Evolutionary conservation across 352 stramenopile species (phyloP).

Genomic region (Phytophthora pseudosyringae): DNA sequence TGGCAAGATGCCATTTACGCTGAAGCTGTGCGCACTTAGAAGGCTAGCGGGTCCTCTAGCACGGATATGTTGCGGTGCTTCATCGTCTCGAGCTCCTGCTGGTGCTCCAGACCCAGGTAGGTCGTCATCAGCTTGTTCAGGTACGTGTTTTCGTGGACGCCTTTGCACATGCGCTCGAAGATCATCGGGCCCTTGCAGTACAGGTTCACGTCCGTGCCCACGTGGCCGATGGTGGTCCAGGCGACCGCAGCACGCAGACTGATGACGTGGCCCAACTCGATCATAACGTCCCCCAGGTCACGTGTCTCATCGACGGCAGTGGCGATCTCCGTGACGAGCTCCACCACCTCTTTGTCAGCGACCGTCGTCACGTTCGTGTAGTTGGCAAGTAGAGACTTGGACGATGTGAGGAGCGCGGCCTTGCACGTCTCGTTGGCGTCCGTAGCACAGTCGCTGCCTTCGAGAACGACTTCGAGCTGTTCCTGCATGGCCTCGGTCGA

Average conservation of each 20-base stretch:
- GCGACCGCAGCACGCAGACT: conserved; percentile 50
- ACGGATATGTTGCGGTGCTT: conserved; percentile 52
- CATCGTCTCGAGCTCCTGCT: conserved; percentile 63
- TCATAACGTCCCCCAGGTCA: conserved; percentile 54
- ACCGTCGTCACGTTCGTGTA: conserved; percentile 54
- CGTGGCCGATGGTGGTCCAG: conserved; percentile 74
- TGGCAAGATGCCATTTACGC: conserved; percentile 51
- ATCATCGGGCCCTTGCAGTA: conserved; percentile 71
- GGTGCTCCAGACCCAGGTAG: conserved; percentile 67
- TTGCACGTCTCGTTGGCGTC: conserved; percentile 57
- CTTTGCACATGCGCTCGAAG: conserved; percentile 70
- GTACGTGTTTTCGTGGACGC: conserved; percentile 72
- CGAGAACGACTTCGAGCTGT: conserved; percentile 44
- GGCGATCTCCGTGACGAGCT: conserved; percentile 10
- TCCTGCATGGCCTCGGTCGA: conserved; percentile 65
- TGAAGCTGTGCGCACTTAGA: conserved; percentile 24
- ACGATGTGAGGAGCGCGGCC: conserved; percentile 38
- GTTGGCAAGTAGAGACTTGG: conserved; percentile 51
- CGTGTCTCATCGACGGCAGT: conserved; percentile 46
- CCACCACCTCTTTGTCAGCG: conserved; percentile 10
- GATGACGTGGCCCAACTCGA: conserved; percentile 64
- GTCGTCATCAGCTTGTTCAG: conserved; percentile 82
- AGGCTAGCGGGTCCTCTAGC: conserved; percentile 31
- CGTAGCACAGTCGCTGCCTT: conserved; percentile 39
- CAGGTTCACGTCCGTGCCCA: conserved; percentile 75